Base-by-base conservation (phyloP, 2,329 filamentous ascomycete species). In the Macroventuria anomochaeta region DNA sequence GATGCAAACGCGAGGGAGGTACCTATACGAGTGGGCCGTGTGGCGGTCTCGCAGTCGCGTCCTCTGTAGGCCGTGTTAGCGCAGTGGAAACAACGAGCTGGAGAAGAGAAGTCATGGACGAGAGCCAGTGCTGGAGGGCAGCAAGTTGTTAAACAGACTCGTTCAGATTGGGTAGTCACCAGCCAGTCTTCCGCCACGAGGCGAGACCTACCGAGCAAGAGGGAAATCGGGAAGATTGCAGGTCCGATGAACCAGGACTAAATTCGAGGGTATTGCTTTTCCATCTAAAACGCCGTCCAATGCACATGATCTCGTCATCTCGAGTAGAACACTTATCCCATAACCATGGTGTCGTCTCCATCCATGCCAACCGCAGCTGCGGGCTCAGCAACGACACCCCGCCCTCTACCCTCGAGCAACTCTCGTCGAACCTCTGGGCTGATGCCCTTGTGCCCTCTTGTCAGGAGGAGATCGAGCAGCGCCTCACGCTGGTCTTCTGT, bases 401-500 rank as follows among this genome's bases (percentile, higher is more conserved):
- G 84, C 2, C 92, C 93, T 75, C 95, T 83, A 2, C 95, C 95
- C 21, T 91, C 92, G 40, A 97, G 76, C 68, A 99, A 73, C 74
- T 99, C 93, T 67, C 92, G 86, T 63, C 95, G 82, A 21, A 97
- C 90, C 73, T 97, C 95, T 0, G 95, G 92, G 0, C 91, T 92
- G 60, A 99, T 97, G 55, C 88, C 85, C 57, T 87, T 86, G 77
- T 99, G 95, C 0, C 93, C 93, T 57, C 93, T 86, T 3, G 87
- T 88, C 36, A 96, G 80, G 15, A 99, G 79, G 55, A 99, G 77
- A 77, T 99, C 95, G 5, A 99, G 79, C 43, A 99, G 77, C 0
- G 92, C 90, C 77, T 99, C 93, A 64, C 93, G 83, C 79, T 96
- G 93, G 64, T 97, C 93, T 74, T 97, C 93, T 1, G 92, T 96